These are phyloP conservation scores for Auriscalpium vulgare DNA, from an alignment of 768 basidiomycete genomes.

Conservation along the genomic window DNA sequence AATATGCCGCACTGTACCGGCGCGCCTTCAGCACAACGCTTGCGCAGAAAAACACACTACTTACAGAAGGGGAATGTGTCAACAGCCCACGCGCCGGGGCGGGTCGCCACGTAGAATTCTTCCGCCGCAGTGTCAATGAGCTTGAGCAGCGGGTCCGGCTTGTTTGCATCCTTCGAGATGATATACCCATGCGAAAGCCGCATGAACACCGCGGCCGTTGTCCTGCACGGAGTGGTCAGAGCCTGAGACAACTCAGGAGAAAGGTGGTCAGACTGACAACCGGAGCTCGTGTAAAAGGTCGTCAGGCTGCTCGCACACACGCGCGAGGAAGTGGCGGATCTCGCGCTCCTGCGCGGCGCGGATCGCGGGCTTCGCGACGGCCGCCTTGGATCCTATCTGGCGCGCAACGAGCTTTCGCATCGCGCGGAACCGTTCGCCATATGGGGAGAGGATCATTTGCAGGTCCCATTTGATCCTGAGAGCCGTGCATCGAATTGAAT, in stretches of 20 bases:
- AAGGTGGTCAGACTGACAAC: background rate
- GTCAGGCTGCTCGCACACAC: constrained; percentile 1
- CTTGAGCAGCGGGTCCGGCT: constrained; percentile 2
- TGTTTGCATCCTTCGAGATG: background rate
- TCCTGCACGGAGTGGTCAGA: background rate
- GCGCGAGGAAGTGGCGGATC: background rate
- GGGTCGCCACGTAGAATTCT: constrained; percentile 5
- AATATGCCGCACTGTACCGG: constrained; percentile 4
- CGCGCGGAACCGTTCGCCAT: constrained; percentile 3
- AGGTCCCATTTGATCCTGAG: constrained; percentile 5
- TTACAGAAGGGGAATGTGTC: constrained; percentile 2
- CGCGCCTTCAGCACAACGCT: background rate
- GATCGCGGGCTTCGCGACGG: background rate
- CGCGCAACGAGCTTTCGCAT: constrained; percentile 7
- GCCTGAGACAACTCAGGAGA: background rate
- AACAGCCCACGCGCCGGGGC: constrained; percentile 4
- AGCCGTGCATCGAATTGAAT: background rate
- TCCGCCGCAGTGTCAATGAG: constrained; percentile 5
- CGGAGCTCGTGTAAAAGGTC: constrained; percentile 1
- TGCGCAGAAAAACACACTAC: background rate
- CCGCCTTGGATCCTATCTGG: constrained; percentile 4
- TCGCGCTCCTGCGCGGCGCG: constrained; percentile 3
- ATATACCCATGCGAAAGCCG: constrained; percentile 5
- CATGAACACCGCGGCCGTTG: constrained; percentile 4
- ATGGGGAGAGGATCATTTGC: constrained; percentile 5